A percentile compares a stretch with the other conserved stretches of the same genome.
phyloP scores from a whole-genome alignment of 2,329 filamentous ascomycete genomes.

The Aspergillus puulaauensis region DNA sequence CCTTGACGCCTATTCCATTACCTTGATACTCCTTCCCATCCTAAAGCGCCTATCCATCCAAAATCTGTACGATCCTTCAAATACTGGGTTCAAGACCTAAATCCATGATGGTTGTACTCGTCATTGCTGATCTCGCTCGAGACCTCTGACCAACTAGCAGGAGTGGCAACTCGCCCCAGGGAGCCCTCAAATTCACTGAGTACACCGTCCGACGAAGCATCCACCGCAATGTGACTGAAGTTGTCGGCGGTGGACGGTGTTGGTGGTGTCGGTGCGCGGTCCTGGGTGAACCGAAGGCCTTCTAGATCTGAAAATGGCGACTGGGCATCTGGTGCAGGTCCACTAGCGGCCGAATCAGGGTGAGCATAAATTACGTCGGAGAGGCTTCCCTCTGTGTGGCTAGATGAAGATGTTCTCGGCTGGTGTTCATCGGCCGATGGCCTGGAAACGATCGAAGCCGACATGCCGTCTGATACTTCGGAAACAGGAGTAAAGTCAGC shows the following conservation, averaged over 20 bases:
- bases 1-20: neutral
- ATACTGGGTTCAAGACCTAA: neutral
- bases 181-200: constrained; percentile 39
- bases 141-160: constrained; percentile 46
- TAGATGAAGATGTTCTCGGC: constrained; percentile 19
- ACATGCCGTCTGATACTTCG: constrained; percentile 32
- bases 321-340: constrained; percentile 15
- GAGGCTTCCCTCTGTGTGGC: constrained; percentile 32
- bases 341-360: constrained; percentile 23
- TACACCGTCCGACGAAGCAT: constrained; percentile 38
- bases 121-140: constrained; percentile 45
- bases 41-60: constrained; percentile 1
- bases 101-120: constrained; percentile 30
- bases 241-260: constrained; percentile 37
- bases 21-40: neutral
- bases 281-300: constrained; percentile 16
- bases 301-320: constrained; percentile 24
- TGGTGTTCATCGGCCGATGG: neutral
- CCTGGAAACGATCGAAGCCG: neutral
- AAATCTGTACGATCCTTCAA: neutral
- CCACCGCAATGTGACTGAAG: constrained; percentile 36
- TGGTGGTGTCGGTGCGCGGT: constrained; percentile 37
- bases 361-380: constrained; percentile 36
- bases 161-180: constrained; percentile 34
- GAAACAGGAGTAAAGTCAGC: constrained; percentile 48